phyloP scores from a whole-genome alignment of 148 eudicot species.

The Rhododendron mucronatum region DNA sequence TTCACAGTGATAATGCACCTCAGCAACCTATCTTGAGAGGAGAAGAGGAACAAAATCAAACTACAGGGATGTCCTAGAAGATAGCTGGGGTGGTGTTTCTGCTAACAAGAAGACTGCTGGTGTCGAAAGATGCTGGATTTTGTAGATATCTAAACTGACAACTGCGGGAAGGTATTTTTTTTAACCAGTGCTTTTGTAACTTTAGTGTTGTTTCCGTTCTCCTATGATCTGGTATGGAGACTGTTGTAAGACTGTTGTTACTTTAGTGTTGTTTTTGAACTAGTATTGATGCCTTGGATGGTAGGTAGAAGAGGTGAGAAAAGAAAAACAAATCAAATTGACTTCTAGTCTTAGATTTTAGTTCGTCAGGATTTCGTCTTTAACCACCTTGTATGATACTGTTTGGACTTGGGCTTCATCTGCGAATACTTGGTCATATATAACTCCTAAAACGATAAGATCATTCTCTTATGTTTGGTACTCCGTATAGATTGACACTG shows the following conservation, averaged over 20 bases:
- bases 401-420: not conserved
- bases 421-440: not conserved
- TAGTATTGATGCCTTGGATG: not conserved
- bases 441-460: not conserved
- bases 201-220: not conserved
- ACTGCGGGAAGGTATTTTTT: not conserved
- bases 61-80: slow-evolving; percentile 5
- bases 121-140: not conserved
- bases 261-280: not conserved
- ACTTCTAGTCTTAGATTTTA: not conserved
- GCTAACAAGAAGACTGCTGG: not conserved
- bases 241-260: not conserved
- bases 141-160: not conserved
- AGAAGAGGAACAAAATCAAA: not conserved
- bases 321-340: not conserved
- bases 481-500: not conserved
- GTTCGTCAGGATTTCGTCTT: not conserved
- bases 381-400: not conserved
- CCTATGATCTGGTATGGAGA: not conserved
- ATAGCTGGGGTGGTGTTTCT: not conserved
- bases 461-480: not conserved
- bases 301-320: not conserved
- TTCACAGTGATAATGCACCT: slow-evolving; percentile 18
- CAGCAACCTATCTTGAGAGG: slow-evolving; percentile 22
- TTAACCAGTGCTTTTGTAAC: not conserved